Percentiles rank a stretch among this genome's conserved stretches.
Conservation (phyloP, 2,329 filamentous ascomycete species). For the Fusarium concolor region DNA sequence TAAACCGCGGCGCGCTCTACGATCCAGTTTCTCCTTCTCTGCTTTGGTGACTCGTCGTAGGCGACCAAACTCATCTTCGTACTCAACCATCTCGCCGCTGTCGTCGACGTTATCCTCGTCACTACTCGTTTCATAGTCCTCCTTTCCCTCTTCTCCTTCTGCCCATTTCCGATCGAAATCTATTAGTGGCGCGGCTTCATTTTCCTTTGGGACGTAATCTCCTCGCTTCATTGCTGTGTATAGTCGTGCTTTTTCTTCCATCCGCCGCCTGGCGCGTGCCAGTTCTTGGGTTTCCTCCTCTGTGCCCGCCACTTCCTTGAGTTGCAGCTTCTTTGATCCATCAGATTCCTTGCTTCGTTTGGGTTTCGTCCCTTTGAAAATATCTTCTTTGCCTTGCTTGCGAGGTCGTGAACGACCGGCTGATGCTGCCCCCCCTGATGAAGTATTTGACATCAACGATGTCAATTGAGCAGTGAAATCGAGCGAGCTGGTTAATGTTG, state of each 20-base stretch:
- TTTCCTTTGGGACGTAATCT: constrained; percentile 78
- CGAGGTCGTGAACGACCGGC: constrained; percentile 59
- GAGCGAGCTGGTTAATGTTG: constrained; percentile 77
- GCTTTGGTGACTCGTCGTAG: constrained; percentile 77
- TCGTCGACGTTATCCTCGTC: constrained; percentile 56
- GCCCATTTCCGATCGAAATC: constrained; percentile 99
- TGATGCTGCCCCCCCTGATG: constrained; percentile 56
- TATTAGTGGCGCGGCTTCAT: constrained; percentile 76
- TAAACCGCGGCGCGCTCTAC: constrained; percentile 61
- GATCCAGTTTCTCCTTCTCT: constrained; percentile 73
- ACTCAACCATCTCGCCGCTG: constrained; percentile 79
- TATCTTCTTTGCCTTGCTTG: constrained; percentile 62
- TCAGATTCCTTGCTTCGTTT: constrained; percentile 45
- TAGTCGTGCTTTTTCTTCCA: constrained; percentile 89
- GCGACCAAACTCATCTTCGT: constrained; percentile 93
- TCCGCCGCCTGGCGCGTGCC: constrained; percentile 78
- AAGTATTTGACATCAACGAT: constrained; percentile 74
- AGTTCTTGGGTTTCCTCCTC: constrained; percentile 75
- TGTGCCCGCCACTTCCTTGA: constrained; percentile 65
- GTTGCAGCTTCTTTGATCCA: constrained; percentile 59
- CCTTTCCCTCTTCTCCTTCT: constrained; percentile 67
- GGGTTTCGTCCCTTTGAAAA: constrained; percentile 49
- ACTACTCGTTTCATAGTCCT: constrained; percentile 67
- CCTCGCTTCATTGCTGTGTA: constrained; percentile 93
- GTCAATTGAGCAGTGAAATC: constrained; percentile 91